Evolutionary conservation across 768 basidiomycete species (phyloP).

Genomic region (Suillus decipiens): DNA sequence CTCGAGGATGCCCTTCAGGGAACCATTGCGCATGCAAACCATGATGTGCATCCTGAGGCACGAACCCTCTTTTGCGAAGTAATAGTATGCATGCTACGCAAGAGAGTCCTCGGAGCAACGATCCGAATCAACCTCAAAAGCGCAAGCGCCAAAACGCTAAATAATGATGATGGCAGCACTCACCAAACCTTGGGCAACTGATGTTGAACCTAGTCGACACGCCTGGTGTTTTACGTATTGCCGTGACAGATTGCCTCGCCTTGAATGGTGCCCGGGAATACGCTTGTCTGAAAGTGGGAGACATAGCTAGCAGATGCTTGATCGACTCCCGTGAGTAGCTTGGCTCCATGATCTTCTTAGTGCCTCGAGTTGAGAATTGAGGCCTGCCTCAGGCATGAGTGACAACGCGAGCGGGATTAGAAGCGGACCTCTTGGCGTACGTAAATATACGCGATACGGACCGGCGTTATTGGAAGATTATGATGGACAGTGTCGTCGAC

Average conservation of each 20-base stretch:
- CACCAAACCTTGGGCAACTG: neutral
- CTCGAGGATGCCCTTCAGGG: neutral
- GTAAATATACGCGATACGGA: neutral
- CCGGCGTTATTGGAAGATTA: neutral
- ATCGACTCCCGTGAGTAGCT: neutral
- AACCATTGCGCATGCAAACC: neutral
- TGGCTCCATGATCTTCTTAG: neutral
- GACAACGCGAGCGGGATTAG: neutral
- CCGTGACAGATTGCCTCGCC: neutral
- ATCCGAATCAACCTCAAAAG: neutral
- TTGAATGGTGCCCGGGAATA: neutral
- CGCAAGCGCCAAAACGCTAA: neutral
- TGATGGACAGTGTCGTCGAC: neutral
- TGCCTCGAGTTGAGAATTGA: neutral
- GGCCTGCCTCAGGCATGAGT: no score
- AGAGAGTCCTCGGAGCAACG: neutral
- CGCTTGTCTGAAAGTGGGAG: neutral
- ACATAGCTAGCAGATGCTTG: neutral
- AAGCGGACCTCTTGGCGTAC: neutral
- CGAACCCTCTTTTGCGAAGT: slow-evolving; percentile 5
- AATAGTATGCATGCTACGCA: neutral
- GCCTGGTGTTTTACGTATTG: neutral
- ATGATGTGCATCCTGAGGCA: neutral
- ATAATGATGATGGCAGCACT: neutral
- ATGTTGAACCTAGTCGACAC: neutral